Percentiles rank a stretch among this genome's conserved stretches.
phyloP scores from a whole-genome alignment of 1,284 basidiomycete species.

The Apiotrichum mycotoxinovorans region DNA sequence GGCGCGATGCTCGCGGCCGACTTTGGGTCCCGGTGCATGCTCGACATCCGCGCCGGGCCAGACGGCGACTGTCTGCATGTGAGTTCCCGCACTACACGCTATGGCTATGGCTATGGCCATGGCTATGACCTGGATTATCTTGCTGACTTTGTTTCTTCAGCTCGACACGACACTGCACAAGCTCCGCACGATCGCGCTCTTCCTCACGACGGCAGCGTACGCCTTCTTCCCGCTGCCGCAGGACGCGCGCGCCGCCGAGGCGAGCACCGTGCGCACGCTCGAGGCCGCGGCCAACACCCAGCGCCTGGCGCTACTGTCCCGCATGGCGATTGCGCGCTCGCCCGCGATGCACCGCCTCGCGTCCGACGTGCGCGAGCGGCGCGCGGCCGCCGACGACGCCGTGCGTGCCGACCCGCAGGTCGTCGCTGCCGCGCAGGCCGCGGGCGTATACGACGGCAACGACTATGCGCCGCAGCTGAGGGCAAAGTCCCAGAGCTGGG shows the following conservation, averaged over 20 bases:
- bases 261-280: not conserved
- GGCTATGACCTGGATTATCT: too few relatives aligned
- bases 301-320: constrained; percentile 21
- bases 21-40: constrained; percentile 20
- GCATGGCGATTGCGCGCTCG: constrained; percentile 19
- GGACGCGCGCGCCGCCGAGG: not conserved
- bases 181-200: constrained; percentile 24
- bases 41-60: constrained; percentile 22
- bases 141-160: constrained; percentile 15
- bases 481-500: not conserved
- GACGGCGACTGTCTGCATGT: constrained; percentile 36
- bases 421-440: constrained; percentile 1
- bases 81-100: too few relatives aligned
- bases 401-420: constrained; percentile 5
- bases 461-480: not conserved
- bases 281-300: constrained; percentile 15
- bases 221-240: constrained; percentile 26
- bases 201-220: constrained; percentile 30
- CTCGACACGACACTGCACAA: constrained; percentile 28
- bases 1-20: constrained; percentile 13
- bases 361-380: not conserved
- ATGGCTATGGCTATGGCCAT: too few relatives aligned
- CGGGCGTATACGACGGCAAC: not conserved
- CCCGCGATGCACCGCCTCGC: constrained; percentile 9
- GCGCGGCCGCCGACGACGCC: constrained; percentile 5